Conservation (phyloP, 2,329 filamentous ascomycete species). For the Didymella keratinophila region DNA sequence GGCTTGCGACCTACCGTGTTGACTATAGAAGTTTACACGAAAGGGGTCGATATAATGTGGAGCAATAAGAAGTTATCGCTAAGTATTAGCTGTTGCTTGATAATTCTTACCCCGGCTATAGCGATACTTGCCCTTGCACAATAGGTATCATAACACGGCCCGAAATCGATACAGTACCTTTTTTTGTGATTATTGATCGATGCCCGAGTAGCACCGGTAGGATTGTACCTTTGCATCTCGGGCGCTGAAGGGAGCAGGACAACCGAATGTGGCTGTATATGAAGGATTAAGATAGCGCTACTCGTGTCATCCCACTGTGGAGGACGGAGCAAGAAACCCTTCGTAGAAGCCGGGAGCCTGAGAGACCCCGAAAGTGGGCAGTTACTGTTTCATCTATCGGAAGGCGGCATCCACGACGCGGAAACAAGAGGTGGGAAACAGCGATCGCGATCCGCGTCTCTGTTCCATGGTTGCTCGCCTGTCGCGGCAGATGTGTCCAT, state of each 20-base stretch:
- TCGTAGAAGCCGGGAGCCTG: neutral
- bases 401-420: neutral
- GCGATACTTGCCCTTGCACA: neutral
- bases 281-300: neutral
- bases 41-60: neutral
- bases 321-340: neutral
- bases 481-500: neutral
- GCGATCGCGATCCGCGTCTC: neutral
- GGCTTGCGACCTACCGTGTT: neutral
- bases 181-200: neutral
- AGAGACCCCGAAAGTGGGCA: neutral
- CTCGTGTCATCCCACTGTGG: neutral
- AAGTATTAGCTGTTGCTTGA: neutral
- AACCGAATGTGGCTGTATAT: neutral
- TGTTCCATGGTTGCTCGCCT: neutral
- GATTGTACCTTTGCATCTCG: neutral
- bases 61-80: neutral
- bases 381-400: neutral
- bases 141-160: neutral
- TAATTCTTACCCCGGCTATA: neutral
- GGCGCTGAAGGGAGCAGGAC: neutral
- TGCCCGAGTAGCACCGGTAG: neutral
- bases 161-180: neutral
- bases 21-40: neutral
- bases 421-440: neutral